These are phyloP conservation scores for Kwoniella bestiolae DNA, from an alignment of 768 basidiomycete species.

Conservation along the genomic window DNA sequence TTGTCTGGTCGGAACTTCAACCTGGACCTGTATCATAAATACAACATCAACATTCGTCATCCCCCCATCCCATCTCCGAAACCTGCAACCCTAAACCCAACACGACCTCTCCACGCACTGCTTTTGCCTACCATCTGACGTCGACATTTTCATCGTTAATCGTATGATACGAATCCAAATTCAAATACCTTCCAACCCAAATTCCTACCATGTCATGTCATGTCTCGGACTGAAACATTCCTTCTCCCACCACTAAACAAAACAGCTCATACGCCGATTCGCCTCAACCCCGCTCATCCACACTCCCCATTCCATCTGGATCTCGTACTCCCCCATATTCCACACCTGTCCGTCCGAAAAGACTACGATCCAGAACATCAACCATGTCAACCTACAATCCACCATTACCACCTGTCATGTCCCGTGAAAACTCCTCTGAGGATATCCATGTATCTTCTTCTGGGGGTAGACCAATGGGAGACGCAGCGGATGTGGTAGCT, in stretches of 20 bases:
- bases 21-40: too few relatives aligned
- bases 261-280: neutral
- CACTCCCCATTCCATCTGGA: conserved; percentile 6
- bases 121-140: neutral
- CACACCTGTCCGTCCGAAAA: conserved; percentile 10
- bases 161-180: too few relatives aligned
- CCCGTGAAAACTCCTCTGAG: conserved; percentile 47
- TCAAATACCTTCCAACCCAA: too few relatives aligned
- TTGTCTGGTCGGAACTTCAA: neutral
- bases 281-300: conserved; percentile 10
- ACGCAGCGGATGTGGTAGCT: conserved; percentile 18
- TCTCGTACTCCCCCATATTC: conserved; percentile 2
- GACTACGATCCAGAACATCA: conserved; percentile 36
- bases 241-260: neutral
- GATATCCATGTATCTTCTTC: conserved; percentile 11
- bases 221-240: conserved; percentile 16
- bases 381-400: conserved; percentile 33
- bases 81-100: neutral
- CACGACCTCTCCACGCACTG: neutral
- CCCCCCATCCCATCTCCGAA: neutral
- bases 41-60: neutral
- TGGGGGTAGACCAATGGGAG: conserved; percentile 2
- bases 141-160: neutral
- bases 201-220: neutral
- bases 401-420: conserved; percentile 45